Percentiles rank a stretch among this genome's conserved stretches.
phyloP scores from a whole-genome alignment of 202 grass and related monocot genomes.

The Carex arenaria region DNA sequence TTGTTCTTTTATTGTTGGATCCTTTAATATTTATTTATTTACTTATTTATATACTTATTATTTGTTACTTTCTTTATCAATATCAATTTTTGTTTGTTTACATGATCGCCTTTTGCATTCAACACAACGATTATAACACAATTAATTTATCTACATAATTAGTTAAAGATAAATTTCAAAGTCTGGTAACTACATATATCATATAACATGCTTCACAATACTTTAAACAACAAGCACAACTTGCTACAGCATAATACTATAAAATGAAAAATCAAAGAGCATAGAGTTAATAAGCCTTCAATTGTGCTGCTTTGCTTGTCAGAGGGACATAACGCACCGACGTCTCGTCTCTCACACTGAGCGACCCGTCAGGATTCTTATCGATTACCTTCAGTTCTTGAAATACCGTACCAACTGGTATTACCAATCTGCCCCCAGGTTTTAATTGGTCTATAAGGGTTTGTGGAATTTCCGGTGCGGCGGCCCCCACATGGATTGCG shows the following conservation, averaged over 20 bases:
- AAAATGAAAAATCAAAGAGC: slow-evolving; percentile 11
- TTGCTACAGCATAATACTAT: background rate
- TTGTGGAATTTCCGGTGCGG: slow-evolving; percentile 45
- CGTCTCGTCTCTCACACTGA: slow-evolving; percentile 41
- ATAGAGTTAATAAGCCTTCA: slow-evolving; percentile 29
- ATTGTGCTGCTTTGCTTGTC: slow-evolving; percentile 58
- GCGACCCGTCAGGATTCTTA: slow-evolving; percentile 48
- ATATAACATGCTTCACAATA: background rate
- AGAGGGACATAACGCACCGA: slow-evolving; percentile 69
- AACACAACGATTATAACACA: background rate
- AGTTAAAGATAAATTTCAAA: background rate
- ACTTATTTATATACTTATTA: no score
- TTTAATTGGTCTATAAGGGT: slow-evolving; percentile 59
- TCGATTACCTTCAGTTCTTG: slow-evolving; percentile 84
- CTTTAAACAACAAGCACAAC: background rate
- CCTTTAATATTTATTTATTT: background rate
- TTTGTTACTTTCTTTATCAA: background rate
- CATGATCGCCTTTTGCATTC: background rate
- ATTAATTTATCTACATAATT: background rate
- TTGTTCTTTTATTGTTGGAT: background rate
- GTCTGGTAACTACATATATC: background rate
- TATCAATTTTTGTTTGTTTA: background rate
- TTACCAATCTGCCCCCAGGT: slow-evolving; percentile 74
- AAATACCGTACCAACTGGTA: slow-evolving; percentile 52
- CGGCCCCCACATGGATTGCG: slow-evolving; percentile 76